Evolutionary conservation across 2,329 filamentous ascomycete genomes (phyloP), one percentile per base, ranked within the genome.

Genomic region (Metarhizium humberi): DNA sequence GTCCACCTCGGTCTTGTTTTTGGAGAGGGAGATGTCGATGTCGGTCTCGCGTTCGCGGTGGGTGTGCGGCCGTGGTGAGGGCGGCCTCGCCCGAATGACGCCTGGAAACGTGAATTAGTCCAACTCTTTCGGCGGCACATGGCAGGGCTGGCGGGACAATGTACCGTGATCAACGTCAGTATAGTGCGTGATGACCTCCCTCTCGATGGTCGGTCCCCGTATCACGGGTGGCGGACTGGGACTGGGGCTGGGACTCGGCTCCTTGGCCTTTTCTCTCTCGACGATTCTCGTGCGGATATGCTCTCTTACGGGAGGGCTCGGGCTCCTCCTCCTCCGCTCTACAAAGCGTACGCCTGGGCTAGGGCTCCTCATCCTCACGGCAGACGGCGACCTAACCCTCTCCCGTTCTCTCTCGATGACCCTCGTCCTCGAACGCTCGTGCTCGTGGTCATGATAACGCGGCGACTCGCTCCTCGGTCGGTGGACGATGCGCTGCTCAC

Each of bases 111-210:
- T 46, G 13, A 11, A 3, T 34, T 34, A 34, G 32, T 34, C 25
- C 25, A 4, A 25, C 25, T 25, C 25, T 25, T 1, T 25, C 25
- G 25, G 25, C 25, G 4, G 25, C 25, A 25, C 25, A 25, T 4
- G 25, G 25, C 25, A 25, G 18, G 18, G 18, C 18, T 18, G 25
- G 25, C 25, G 25, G 25, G 25, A 25, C 25, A 25, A 36, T 67
- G 25, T 76, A 90, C 88, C 91, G 71, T 95, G 90, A 66, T 95
- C 88, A 62, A 95, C 87, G 66, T 92, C 88, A 56, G 86, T 81
- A 67, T 94, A 92, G 71, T 94, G 89, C 0, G 90, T 95, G 61
- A 95, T 92, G 56, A 95, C 85, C 67, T 96, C 89, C 65, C 92
- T 84, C 70, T 92, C 88, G 62, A 95, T 90, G 1, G 86, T 87